These are phyloP conservation scores for Ramularia collo-cygni DNA, from an alignment of 2,329 filamentous ascomycete genomes.

Conservation along the genomic window DNA sequence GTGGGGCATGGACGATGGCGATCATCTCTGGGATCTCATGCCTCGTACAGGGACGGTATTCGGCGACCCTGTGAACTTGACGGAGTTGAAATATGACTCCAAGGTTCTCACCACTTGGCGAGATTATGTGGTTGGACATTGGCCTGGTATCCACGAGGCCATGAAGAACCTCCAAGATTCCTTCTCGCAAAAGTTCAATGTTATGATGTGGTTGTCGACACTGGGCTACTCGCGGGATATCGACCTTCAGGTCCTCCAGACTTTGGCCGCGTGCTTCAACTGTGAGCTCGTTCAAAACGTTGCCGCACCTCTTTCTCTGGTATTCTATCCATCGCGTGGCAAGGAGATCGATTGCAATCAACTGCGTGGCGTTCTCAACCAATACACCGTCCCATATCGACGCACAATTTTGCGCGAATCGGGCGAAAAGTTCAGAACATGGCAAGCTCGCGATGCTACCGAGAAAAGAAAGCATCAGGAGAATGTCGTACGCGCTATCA, in stretches of 20 bases:
- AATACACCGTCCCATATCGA: too few species aligned
- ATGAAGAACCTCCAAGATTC: neutral
- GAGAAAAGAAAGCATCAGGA: neutral
- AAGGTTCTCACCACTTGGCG: conserved; percentile 1
- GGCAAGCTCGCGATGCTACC: neutral
- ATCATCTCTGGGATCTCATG: conserved; percentile 4
- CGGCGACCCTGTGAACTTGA: conserved; percentile 2
- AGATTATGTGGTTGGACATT: neutral
- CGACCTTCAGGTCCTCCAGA: conserved; percentile 36
- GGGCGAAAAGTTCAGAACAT: too few species aligned
- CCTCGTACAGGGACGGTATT: neutral
- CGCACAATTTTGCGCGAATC: too few species aligned
- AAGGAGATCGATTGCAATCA: neutral
- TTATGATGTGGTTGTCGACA: conserved; percentile 25
- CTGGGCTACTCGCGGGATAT: conserved; percentile 36
- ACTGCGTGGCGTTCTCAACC: too few species aligned
- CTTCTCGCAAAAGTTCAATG: conserved; percentile 5
- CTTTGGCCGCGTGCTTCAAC: neutral
- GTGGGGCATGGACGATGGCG: neutral
- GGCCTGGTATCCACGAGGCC: conserved; percentile 2
- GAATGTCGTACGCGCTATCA: neutral
- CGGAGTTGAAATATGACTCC: conserved; percentile 1
- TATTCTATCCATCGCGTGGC: neutral
- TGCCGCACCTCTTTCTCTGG: too few species aligned
- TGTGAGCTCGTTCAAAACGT: too few species aligned